Conservation (phyloP, 257 asterid species). For the Mentha longifolia region DNA sequence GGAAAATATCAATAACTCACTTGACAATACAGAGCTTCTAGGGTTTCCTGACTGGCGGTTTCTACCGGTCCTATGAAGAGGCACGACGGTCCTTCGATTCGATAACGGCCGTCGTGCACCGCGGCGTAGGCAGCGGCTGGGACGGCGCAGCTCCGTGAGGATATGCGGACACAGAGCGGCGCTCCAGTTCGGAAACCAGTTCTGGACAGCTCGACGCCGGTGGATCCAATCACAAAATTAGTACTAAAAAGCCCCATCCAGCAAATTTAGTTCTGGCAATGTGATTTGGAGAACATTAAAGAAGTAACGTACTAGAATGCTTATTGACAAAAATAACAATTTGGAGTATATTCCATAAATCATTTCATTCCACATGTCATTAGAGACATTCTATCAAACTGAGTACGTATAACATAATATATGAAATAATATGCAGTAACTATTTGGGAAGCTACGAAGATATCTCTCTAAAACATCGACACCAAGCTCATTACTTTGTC, state of each 20-base stretch:
- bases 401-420: too few relatives aligned
- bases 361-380: neutral
- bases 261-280: too few relatives aligned
- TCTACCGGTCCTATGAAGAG: constrained; percentile 91
- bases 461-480: neutral
- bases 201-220: constrained; percentile 51
- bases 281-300: too few relatives aligned
- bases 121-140: constrained; percentile 35
- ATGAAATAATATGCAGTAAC: neutral
- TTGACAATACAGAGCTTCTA: constrained; percentile 94
- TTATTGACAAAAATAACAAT: neutral
- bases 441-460: neutral
- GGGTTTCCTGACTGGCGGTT: constrained; percentile 84
- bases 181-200: constrained; percentile 47
- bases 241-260: too few relatives aligned
- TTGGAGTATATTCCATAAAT: neutral
- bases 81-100: constrained; percentile 85
- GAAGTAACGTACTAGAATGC: neutral
- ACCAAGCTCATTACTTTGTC: neutral
- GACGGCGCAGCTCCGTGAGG: constrained; percentile 56
- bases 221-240: constrained; percentile 50
- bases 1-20: constrained; percentile 35
- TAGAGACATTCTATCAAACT: neutral
- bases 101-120: constrained; percentile 44
- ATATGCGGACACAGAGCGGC: constrained; percentile 53